Percentiles rank a stretch among this genome's conserved stretches.
Evolutionary conservation across 176 grass and related monocot genomes (phyloP).

Genomic region (Ananas comosus): DNA sequence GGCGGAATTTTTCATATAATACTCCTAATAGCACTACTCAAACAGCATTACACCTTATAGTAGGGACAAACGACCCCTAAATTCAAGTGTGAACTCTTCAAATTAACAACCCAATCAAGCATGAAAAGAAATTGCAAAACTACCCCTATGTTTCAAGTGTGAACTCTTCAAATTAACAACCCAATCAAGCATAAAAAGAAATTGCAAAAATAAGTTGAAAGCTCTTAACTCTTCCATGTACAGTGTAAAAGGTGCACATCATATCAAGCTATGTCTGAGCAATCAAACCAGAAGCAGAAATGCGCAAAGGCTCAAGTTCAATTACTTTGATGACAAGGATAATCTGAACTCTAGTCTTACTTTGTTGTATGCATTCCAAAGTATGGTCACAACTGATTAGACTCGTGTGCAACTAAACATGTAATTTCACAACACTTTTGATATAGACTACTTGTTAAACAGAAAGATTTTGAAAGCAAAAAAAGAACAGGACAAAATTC

Average conservation of each 20-base stretch:
- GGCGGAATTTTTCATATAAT: too few relatives aligned
- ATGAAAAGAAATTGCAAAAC: too few relatives aligned
- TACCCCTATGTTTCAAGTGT: too few relatives aligned
- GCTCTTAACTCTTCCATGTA: too few relatives aligned
- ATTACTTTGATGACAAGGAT: background rate
- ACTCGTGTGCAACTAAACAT: background rate
- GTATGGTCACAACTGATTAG: background rate
- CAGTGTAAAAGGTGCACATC: background rate
- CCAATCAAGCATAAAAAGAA: too few relatives aligned
- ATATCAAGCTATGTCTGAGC: background rate
- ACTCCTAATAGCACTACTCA: too few relatives aligned
- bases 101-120: too few relatives aligned
- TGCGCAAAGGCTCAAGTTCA: background rate
- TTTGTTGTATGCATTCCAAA: background rate
- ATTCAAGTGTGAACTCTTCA: too few relatives aligned
- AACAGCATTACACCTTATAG: too few relatives aligned
- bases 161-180: too few relatives aligned
- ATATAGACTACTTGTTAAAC: background rate
- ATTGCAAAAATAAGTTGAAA: too few relatives aligned
- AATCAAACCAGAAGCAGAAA: background rate
- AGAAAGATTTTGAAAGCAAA: background rate
- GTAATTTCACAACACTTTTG: background rate
- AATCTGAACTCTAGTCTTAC: background rate
- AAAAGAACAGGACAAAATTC: background rate
- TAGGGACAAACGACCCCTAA: too few relatives aligned